Evolutionary conservation across 2,329 filamentous ascomycete genomes (phyloP), one percentile per base, ranked within the genome.

Genomic region (Penicillium olsonii): DNA sequence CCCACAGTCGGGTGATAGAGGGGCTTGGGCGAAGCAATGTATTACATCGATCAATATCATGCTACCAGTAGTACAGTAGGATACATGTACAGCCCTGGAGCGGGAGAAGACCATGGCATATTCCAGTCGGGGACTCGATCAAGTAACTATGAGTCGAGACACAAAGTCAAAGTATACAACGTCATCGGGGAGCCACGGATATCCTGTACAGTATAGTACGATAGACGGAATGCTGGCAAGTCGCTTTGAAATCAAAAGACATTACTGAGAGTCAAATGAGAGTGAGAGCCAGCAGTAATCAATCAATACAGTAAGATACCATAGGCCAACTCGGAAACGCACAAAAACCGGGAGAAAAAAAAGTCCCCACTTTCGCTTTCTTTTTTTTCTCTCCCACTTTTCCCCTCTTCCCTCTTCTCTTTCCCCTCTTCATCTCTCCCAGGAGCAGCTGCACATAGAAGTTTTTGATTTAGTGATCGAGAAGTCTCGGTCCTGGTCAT

Each of bases 401-500:
- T 62, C 60, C 57, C 61, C 59, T 59, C 64, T 59, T 58, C 64
- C 48, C 48, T 64, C 59, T 52, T 59, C 56, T 57, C 59, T 58
- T 60, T 62, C 51, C 60, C 57, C 52, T 54, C 54, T 60, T 55
- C 57, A 56, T 55, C 60, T 55, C 62, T 60, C 58, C 62, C 53
- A 59, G 66, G 68, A 71, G 69, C 63, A 70, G 65, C 63, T 66
- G 64, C 67, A 70, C 65, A 70, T 67, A 70, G 67, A 58, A 64
- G 58, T 55, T 63, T 62, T 62, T 64, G 61, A 67, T 66, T 60
- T 20, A 48, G 66, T 72, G 71, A 69, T 74, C 72, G 73, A 73
- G 70, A 64, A 64, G 56, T 58, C 70, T 74, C 69, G 72, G 62
- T 72, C 68, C 69, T 73, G 72, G 60, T 68, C 63, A 58, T 65